Evolutionary conservation across 208 protist genomes (phyloP).

Genomic region (Crithidia brevicula): DNA sequence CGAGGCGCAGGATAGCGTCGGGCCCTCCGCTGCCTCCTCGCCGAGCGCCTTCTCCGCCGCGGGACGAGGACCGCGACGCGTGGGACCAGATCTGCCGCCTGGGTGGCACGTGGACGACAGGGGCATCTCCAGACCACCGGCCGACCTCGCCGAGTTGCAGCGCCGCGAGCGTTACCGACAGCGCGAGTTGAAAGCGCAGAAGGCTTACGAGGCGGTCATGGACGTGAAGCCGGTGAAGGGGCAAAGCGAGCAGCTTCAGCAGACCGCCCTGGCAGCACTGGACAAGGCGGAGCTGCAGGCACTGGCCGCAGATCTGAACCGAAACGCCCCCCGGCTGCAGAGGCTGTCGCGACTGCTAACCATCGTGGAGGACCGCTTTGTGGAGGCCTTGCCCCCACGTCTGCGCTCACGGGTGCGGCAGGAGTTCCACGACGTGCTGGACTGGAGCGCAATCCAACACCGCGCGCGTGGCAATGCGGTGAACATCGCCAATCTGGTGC

Average conservation of each 20-base stretch:
- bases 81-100: slow-evolving; percentile 65
- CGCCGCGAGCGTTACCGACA: slow-evolving; percentile 58
- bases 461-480: slow-evolving; percentile 37
- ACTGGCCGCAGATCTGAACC: slow-evolving; percentile 62
- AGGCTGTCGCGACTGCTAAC: slow-evolving; percentile 56
- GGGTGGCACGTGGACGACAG: slow-evolving; percentile 74
- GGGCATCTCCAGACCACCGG: slow-evolving; percentile 62
- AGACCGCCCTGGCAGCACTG: slow-evolving; percentile 33
- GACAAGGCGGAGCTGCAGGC: slow-evolving; percentile 54
- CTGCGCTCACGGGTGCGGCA: slow-evolving; percentile 58
- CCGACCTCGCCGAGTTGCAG: slow-evolving; percentile 31
- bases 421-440: slow-evolving; percentile 79
- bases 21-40: neutral
- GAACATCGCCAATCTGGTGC: slow-evolving; percentile 62
- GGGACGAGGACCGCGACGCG: neutral
- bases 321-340: slow-evolving; percentile 43
- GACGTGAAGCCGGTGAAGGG: slow-evolving; percentile 34
- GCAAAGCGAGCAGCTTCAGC: slow-evolving; percentile 22
- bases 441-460: slow-evolving; percentile 69
- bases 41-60: neutral
- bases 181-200: slow-evolving; percentile 70
- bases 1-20: slow-evolving; percentile 23
- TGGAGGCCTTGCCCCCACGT: slow-evolving; percentile 71
- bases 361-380: slow-evolving; percentile 57
- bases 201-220: slow-evolving; percentile 75